Evolutionary conservation across 163 green algal genomes (phyloP).

Genomic region (Prototheca wickerhamii): DNA sequence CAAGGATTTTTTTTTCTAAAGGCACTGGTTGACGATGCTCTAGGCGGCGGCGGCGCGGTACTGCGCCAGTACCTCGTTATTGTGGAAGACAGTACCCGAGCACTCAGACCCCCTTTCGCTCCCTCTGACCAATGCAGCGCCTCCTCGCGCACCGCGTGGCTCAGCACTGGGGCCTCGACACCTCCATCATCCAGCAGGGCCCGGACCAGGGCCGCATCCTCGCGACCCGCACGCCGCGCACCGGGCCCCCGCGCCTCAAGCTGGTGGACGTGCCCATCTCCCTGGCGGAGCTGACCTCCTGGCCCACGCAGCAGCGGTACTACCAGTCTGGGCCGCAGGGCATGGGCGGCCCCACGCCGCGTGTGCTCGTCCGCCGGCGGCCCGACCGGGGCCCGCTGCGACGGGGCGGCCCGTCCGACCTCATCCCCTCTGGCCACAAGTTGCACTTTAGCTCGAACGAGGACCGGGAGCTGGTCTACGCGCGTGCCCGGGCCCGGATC

Average conservation of each 20-base stretch:
- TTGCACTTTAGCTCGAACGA: conserved; percentile 15
- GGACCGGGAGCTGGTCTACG: conserved; percentile 37
- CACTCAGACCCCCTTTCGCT: not conserved
- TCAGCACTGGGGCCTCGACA: conserved; percentile 45
- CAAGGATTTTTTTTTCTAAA: too few relatives aligned
- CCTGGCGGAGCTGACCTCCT: not conserved
- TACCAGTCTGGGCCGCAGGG: not conserved
- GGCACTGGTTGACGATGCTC: too few relatives aligned
- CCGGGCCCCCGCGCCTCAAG: conserved; percentile 3
- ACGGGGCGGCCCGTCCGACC: not conserved
- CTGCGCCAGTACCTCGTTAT: too few relatives aligned
- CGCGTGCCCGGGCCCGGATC: conserved; percentile 29
- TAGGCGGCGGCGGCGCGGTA: too few relatives aligned
- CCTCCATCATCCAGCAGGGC: conserved; percentile 28
- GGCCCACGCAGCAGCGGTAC: too few relatives aligned
- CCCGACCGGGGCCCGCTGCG: not conserved
- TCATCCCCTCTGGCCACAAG: not conserved
- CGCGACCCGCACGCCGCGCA: conserved; percentile 3
- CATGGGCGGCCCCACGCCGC: not conserved
- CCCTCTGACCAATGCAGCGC: conserved; percentile 12
- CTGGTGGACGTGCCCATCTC: conserved; percentile 1
- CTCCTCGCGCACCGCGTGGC: conserved; percentile 37
- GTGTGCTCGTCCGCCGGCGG: not conserved
- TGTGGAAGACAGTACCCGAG: too few relatives aligned
- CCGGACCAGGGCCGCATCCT: conserved; percentile 33